Conservation (phyloP, 2,329 filamentous ascomycete species). For the Monilinia fructicola region DNA sequence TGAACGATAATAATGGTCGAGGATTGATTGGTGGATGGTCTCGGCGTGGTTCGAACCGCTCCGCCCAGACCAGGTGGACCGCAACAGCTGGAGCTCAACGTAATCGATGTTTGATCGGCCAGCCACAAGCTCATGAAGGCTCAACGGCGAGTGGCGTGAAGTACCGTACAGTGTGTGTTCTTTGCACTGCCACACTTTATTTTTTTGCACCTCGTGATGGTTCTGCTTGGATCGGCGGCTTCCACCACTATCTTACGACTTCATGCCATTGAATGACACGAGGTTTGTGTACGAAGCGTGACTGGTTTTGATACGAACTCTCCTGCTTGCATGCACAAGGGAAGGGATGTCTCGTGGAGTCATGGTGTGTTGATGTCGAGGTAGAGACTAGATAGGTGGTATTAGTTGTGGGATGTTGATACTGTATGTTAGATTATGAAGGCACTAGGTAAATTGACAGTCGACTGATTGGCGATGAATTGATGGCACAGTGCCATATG, state of each 20-base stretch:
- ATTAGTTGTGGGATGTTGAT: background rate
- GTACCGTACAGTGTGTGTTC: background rate
- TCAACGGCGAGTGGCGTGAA: background rate
- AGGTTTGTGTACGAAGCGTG: background rate
- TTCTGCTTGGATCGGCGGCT: slow-evolving; percentile 19
- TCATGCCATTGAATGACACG: slow-evolving; percentile 15
- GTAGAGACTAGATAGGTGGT: background rate
- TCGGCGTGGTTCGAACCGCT: background rate
- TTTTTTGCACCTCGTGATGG: slow-evolving; percentile 30
- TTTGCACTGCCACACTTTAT: slow-evolving; percentile 25
- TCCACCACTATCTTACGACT: slow-evolving; percentile 20
- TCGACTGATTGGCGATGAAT: no score
- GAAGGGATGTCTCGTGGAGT: no score
- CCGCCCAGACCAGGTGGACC: no score
- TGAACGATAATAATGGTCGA: background rate
- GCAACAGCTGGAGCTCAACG: background rate
- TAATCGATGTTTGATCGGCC: slow-evolving; percentile 7
- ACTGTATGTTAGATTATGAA: background rate
- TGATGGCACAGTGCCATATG: no score
- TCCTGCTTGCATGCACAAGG: background rate
- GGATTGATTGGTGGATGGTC: background rate
- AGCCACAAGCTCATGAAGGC: background rate
- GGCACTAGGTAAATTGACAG: no score
- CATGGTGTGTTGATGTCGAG: no score
- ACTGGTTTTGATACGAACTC: slow-evolving; percentile 1